These are phyloP conservation scores for Clarireedia paspali DNA, from an alignment of 2,329 filamentous ascomycete genomes.

Conservation along the genomic window DNA sequence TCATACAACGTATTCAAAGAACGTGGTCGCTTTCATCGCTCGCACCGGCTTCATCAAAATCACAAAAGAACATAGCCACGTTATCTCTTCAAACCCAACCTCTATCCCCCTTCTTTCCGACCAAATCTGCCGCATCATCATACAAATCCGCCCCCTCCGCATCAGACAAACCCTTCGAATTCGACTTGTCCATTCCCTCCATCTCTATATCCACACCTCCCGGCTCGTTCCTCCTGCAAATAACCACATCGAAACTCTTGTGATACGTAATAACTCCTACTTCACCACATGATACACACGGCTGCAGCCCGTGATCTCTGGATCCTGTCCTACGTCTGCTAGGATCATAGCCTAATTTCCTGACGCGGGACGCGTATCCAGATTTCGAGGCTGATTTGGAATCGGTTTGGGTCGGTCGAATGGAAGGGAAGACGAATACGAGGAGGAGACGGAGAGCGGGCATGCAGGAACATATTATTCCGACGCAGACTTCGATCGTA, in stretches of 20 bases:
- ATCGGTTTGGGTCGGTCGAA: not conserved
- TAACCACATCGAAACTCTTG: not conserved
- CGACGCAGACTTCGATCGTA: slow-evolving; percentile 18
- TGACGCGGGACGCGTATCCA: not conserved
- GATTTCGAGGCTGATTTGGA: not conserved
- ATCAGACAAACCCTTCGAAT: not conserved
- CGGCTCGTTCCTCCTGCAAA: not conserved
- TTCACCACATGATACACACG: not conserved
- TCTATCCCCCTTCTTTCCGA: too few relatives aligned
- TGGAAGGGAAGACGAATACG: not conserved
- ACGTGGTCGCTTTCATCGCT: too few relatives aligned
- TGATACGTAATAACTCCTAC: not conserved
- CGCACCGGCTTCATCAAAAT: too few relatives aligned
- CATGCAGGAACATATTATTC: slow-evolving; percentile 19
- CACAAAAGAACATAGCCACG: too few relatives aligned
- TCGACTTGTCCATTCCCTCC: not conserved
- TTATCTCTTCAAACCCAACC: too few relatives aligned
- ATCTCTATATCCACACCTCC: not conserved
- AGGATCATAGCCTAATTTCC: not conserved
- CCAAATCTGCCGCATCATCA: too few relatives aligned
- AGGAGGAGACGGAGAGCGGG: slow-evolving; percentile 11
- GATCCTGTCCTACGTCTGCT: not conserved
- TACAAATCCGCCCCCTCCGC: too few relatives aligned
- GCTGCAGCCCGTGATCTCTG: not conserved
- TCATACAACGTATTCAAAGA: too few relatives aligned